A percentile compares a stretch with the other conserved stretches of the same genome.
Evolutionary conservation across 495 filamentous ascomycete genomes (phyloP).

Genomic region (Aspergillus sclerotioniger): DNA sequence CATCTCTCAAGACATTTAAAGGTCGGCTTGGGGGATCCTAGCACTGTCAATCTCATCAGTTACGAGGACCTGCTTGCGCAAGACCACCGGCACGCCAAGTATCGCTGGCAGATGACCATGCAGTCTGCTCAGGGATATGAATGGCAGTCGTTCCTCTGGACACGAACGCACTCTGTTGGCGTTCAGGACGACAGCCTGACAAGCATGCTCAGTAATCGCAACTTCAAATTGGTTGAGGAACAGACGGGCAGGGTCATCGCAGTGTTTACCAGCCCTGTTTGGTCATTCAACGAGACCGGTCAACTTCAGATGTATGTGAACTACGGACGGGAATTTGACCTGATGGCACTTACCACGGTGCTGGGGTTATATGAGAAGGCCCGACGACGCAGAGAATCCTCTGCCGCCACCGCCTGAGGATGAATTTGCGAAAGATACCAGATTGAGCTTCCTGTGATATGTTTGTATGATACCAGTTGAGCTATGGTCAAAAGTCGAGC

Average conservation of each 20-base stretch:
- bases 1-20: slow-evolving; percentile 34
- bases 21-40: slow-evolving; percentile 33
- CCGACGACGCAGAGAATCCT: slow-evolving; percentile 16
- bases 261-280: slow-evolving; percentile 27
- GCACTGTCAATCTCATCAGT: slow-evolving; percentile 14
- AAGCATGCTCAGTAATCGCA: slow-evolving; percentile 13
- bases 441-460: not conserved
- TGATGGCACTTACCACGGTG: slow-evolving; percentile 23
- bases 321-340: slow-evolving; percentile 24
- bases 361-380: slow-evolving; percentile 24
- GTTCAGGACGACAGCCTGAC: slow-evolving; percentile 12
- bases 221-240: slow-evolving; percentile 34
- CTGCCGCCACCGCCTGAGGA: slow-evolving; percentile 1
- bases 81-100: slow-evolving; percentile 18
- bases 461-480: not conserved
- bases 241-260: slow-evolving; percentile 25
- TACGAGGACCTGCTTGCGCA: slow-evolving; percentile 31
- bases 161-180: slow-evolving; percentile 30
- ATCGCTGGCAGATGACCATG: slow-evolving; percentile 27
- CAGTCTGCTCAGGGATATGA: slow-evolving; percentile 3
- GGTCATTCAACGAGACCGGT: slow-evolving; percentile 22
- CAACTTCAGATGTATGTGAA: slow-evolving; percentile 21
- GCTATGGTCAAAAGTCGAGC: not conserved
- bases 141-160: slow-evolving; percentile 34
- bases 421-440: not conserved